Evolutionary conservation across 1,284 basidiomycete species (phyloP).

Genomic region (Irpex lacteus): DNA sequence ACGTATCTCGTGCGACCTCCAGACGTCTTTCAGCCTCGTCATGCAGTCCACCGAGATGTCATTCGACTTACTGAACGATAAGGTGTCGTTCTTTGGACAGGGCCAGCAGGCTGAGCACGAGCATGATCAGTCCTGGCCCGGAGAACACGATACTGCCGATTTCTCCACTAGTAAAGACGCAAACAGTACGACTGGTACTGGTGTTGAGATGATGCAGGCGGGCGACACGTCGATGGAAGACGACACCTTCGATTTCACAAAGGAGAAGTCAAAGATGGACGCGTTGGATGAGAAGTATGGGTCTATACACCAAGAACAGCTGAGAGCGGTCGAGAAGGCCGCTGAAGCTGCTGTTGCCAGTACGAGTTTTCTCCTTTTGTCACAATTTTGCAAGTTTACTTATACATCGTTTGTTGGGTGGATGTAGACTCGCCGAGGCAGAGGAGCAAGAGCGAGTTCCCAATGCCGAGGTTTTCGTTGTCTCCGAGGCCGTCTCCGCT

Average conservation of each 20-base stretch:
- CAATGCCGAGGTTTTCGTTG: background rate
- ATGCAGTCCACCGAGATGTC: conserved; percentile 52
- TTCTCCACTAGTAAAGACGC: too few species aligned
- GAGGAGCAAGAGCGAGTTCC: background rate
- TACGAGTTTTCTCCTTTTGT: too few species aligned
- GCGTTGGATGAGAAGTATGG: conserved; percentile 13
- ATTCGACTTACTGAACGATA: conserved; percentile 64
- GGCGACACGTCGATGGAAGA: conserved; percentile 13
- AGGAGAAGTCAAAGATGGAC: conserved; percentile 21
- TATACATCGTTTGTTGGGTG: too few species aligned
- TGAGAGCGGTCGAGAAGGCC: background rate
- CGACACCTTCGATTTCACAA: conserved; percentile 11
- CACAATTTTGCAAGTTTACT: background rate
- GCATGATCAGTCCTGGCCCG: background rate
- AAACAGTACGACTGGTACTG: too few species aligned
- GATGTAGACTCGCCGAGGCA: background rate
- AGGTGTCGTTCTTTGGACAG: conserved; percentile 51
- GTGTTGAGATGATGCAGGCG: conserved; percentile 3
- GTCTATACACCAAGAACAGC: conserved; percentile 10
- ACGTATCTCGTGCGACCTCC: conserved; percentile 53
- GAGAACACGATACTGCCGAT: background rate
- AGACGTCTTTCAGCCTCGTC: conserved; percentile 55
- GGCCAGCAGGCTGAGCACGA: conserved; percentile 12
- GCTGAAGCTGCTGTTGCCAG: background rate
- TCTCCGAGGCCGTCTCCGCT: background rate